A percentile compares a stretch with the other conserved stretches of the same genome.
Conservation (phyloP, 345 rosid genomes). For the Rhodomyrtus tomentosa region DNA sequence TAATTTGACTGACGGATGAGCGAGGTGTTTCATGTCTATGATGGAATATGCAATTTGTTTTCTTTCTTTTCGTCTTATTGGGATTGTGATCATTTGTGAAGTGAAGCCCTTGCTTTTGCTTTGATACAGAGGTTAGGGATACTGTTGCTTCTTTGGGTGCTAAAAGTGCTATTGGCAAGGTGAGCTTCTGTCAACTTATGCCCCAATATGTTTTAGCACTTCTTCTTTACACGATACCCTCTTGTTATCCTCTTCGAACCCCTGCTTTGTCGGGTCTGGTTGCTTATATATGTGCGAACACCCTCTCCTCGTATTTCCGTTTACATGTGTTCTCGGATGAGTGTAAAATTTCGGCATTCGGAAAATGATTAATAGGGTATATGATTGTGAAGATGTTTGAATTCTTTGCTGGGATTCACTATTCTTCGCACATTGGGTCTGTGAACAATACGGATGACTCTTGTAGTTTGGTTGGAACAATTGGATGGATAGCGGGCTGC, state of each 20-base stretch:
- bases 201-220: not conserved
- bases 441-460: not conserved
- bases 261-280: not conserved
- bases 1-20: not conserved
- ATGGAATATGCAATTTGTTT: not conserved
- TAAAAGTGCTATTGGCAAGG: constrained; percentile 45
- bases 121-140: constrained; percentile 53
- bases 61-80: not conserved
- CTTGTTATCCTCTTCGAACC: not conserved
- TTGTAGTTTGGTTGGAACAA: not conserved
- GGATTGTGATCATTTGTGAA: not conserved
- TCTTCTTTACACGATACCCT: not conserved
- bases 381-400: not conserved
- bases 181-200: constrained; percentile 3
- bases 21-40: not conserved
- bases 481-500: not conserved
- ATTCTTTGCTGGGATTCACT: not conserved
- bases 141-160: constrained; percentile 39
- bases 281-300: not conserved
- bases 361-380: not conserved
- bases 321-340: not conserved
- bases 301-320: not conserved
- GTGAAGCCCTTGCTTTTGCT: not conserved
- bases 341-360: not conserved
- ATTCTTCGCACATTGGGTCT: not conserved